Evolutionary conservation across 495 filamentous ascomycete genomes (phyloP).

Genomic region (Cenococcum geophilum): DNA sequence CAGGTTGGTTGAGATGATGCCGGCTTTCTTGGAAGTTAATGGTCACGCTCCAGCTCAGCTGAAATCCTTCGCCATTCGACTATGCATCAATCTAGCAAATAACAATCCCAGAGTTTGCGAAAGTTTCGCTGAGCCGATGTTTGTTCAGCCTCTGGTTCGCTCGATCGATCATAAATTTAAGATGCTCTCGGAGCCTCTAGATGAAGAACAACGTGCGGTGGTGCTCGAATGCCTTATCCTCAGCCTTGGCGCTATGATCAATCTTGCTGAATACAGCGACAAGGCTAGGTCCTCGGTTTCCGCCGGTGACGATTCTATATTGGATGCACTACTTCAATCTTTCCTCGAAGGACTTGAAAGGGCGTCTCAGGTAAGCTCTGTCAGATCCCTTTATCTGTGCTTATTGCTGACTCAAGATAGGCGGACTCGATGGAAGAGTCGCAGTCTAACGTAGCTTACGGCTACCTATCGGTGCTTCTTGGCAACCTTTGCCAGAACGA

Average conservation of each 20-base stretch:
- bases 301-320: constrained; percentile 20
- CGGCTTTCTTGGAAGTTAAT: constrained; percentile 27
- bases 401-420: constrained; percentile 42
- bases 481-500: constrained; percentile 67
- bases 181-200: constrained; percentile 31
- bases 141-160: constrained; percentile 54
- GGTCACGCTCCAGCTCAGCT: constrained; percentile 20
- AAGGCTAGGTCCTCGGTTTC: constrained; percentile 45
- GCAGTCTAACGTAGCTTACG: constrained; percentile 81
- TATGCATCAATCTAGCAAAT: constrained; percentile 84
- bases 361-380: constrained; percentile 44
- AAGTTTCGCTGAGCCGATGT: constrained; percentile 52
- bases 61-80: constrained; percentile 46
- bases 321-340: constrained; percentile 45
- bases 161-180: constrained; percentile 35
- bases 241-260: constrained; percentile 78
- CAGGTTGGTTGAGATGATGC: constrained; percentile 31
- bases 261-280: constrained; percentile 73
- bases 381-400: neutral
- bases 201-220: constrained; percentile 43
- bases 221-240: constrained; percentile 68
- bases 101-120: constrained; percentile 63
- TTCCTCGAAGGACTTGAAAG: constrained; percentile 50
- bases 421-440: constrained; percentile 78
- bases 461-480: constrained; percentile 82